A percentile compares a stretch with the other conserved stretches of the same genome.
Evolutionary conservation across 2,329 filamentous ascomycete genomes (phyloP).

Genomic region (Sporothrix euskadiensis): DNA sequence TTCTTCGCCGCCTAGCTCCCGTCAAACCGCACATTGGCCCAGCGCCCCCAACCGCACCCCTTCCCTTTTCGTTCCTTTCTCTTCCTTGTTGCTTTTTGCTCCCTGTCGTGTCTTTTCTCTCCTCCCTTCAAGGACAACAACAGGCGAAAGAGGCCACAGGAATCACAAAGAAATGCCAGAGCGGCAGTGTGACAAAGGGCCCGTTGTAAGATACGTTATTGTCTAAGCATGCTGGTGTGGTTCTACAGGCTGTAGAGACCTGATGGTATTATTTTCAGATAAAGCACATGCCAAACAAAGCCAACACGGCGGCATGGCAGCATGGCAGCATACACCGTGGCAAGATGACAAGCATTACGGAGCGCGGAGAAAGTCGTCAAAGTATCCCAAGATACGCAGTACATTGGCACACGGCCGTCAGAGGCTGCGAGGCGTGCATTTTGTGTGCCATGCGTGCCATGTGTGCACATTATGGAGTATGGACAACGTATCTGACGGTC

Average conservation of each 20-base stretch:
- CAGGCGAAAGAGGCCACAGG: neutral
- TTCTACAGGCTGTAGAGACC: neutral
- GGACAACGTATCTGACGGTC: neutral
- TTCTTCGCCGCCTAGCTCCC: conserved; percentile 26
- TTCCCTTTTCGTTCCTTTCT: neutral
- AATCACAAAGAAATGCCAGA: neutral
- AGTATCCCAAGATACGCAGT: neutral
- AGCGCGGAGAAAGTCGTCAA: neutral
- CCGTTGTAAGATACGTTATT: too few relatives aligned
- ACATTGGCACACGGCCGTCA: neutral
- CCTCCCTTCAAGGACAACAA: neutral
- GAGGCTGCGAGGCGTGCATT: conserved; percentile 3
- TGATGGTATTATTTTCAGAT: neutral
- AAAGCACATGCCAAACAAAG: neutral
- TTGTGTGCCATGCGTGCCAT: neutral
- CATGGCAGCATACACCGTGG: neutral
- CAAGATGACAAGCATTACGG: neutral
- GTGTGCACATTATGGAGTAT: neutral
- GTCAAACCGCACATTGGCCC: conserved; percentile 23
- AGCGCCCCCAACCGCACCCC: neutral
- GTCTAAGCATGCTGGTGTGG: neutral
- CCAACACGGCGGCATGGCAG: neutral
- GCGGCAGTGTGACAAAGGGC: neutral
- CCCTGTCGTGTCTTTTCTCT: neutral
- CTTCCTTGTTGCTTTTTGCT: neutral